These are phyloP conservation scores for Hymenoscyphus fraxineus DNA, from an alignment of 2,329 filamentous ascomycete genomes.

Conservation along the genomic window DNA sequence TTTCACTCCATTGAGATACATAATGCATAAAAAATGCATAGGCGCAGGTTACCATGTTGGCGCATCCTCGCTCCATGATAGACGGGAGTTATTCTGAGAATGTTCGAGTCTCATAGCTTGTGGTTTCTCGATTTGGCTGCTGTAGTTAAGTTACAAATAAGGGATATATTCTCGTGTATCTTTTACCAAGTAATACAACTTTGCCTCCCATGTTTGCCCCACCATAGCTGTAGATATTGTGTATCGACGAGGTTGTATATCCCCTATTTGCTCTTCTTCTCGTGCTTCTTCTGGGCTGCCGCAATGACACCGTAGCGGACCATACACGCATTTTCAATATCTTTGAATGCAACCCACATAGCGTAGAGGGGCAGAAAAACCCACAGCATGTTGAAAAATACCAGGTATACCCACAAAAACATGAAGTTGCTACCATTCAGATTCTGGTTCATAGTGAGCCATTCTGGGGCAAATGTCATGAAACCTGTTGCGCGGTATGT, in stretches of 20 bases:
- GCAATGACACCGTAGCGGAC: constrained; percentile 34
- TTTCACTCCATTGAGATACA: neutral
- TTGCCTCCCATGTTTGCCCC: neutral
- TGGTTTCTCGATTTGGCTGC: neutral
- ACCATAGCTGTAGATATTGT: neutral
- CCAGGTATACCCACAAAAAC: constrained; percentile 58
- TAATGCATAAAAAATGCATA: neutral
- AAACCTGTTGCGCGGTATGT: constrained; percentile 45
- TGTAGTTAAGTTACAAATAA: neutral
- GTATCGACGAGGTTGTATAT: neutral
- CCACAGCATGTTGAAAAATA: constrained; percentile 68
- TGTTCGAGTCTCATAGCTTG: neutral
- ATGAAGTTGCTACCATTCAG: constrained; percentile 64
- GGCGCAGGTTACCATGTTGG: neutral
- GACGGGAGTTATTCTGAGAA: neutral
- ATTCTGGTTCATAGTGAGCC: constrained; percentile 59
- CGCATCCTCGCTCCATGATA: neutral
- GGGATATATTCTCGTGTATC: neutral
- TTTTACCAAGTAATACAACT: neutral
- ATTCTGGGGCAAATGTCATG: constrained; percentile 70
- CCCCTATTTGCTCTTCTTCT: constrained; percentile 30
- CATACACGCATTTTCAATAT: constrained; percentile 53
- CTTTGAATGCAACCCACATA: constrained; percentile 50
- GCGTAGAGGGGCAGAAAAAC: constrained; percentile 60
- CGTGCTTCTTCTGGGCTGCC: constrained; percentile 30